Evolutionary conservation across 2,329 filamentous ascomycete species (phyloP), one percentile per base, ranked within the genome.

Genomic region (Graphiopsis chlorocephala): DNA sequence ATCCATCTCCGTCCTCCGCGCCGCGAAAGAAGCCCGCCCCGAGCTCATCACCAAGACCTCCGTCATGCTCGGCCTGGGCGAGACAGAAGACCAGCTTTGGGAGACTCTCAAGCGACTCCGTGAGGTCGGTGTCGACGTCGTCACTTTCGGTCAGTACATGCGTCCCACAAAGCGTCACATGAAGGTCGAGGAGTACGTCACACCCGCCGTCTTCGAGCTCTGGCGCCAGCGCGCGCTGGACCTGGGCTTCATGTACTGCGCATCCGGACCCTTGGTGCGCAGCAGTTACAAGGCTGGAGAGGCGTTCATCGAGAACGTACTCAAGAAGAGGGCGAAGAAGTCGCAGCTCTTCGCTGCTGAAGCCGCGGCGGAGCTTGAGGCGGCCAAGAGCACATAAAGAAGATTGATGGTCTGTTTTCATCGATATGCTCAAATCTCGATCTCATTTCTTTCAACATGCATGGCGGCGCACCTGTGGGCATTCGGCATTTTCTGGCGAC

Each of bases 111-210:
- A 83, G 87, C 91, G 96, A 76, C 85, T 99, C 14, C 86, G 95
- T 65, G 88, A 88, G 69, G 85, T 88, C 65, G 83, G 91, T 66
- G 93, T 97, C 53, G 95, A 99, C 72, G 92, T 99, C 14, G 93
- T 99, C 65, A 99, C 95, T 0, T 99, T 99, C 71, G 95, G 95
- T n/a, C 95, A 99, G 82, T 99, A 99, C 82, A 99, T 99, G 95
- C 91, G 94, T 12, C 95, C 95, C 1, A 99, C 95, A 4, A 99
- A 98, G 84, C 87, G 94, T 52, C 95, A 99, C 78, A 94, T 99
- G 87, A 90, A 96, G 78, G 95, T 99, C 33, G 90, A 96, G 74
- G 92, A 94, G 77, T 99, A 99, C 77, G 86, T 99, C 55, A 94
- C 93, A 0, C 95, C 95, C 0, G 91, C 90, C 67, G 88, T 89